Conservation (phyloP, 306 rosid species). For the Vigna hirtella region DNA sequence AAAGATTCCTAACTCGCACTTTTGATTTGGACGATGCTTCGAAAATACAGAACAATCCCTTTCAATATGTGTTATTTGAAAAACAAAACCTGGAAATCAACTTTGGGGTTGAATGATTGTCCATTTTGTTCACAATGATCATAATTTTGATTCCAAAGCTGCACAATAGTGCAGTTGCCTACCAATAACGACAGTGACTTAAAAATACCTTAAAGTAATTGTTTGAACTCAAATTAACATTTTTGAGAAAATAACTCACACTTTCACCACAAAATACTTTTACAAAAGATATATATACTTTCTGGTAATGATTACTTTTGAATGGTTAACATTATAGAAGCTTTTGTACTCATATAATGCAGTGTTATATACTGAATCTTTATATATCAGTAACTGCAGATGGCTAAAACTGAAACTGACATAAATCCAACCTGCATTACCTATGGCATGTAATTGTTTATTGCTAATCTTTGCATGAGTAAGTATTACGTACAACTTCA, state of each 20-base stretch:
- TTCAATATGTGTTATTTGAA: slow-evolving; percentile 39
- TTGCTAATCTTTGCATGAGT: slow-evolving; percentile 2
- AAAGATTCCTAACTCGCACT: slow-evolving; percentile 42
- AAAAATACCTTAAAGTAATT: slow-evolving; percentile 11
- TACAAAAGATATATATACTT: no score
- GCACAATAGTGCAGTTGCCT: slow-evolving; percentile 49
- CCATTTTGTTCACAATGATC: slow-evolving; percentile 31
- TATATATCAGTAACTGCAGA: neutral
- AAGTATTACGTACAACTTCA: neutral
- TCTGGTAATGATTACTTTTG: no score
- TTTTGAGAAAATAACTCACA: neutral
- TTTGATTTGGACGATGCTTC: slow-evolving; percentile 48
- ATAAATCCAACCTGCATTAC: neutral
- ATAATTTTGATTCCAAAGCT: slow-evolving; percentile 47
- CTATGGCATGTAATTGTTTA: neutral
- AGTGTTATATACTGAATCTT: no score
- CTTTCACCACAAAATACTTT: no score
- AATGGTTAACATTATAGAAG: no score
- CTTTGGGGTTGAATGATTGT: slow-evolving; percentile 38
- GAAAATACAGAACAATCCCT: slow-evolving; percentile 47
- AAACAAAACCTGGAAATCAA: slow-evolving; percentile 33
- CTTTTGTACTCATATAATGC: neutral
- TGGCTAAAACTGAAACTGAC: slow-evolving; percentile 1
- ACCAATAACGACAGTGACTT: slow-evolving; percentile 42
- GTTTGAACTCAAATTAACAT: no score